phyloP scores from a whole-genome alignment of 768 basidiomycete species.

The Hericium rajendrae region DNA sequence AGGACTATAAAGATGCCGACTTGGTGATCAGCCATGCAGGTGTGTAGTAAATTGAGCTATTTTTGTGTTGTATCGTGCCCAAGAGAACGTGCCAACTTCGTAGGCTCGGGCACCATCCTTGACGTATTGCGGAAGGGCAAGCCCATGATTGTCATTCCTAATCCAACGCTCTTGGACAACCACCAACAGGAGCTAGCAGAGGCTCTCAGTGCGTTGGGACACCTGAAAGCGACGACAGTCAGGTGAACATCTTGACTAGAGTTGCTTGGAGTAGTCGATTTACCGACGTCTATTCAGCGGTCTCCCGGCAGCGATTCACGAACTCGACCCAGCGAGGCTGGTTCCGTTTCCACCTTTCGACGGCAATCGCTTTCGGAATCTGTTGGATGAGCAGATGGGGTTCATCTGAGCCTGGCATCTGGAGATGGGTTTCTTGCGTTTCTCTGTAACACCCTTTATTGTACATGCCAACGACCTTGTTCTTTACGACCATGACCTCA shows the following conservation, averaged over 20 bases:
- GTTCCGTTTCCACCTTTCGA: constrained; percentile 62
- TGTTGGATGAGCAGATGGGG: constrained; percentile 77
- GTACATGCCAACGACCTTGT: background rate
- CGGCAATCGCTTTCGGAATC: constrained; percentile 48
- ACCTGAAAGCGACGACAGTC: constrained; percentile 49
- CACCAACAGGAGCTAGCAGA: constrained; percentile 87
- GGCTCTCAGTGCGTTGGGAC: constrained; percentile 45
- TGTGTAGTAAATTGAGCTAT: constrained; percentile 26
- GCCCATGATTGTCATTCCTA: constrained; percentile 81
- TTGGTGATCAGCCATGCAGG: constrained; percentile 93
- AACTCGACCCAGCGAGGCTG: constrained; percentile 35
- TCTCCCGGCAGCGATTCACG: constrained; percentile 44
- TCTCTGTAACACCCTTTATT: background rate
- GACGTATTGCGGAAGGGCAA: constrained; percentile 72
- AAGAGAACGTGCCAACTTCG: background rate
- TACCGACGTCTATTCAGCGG: constrained; percentile 26
- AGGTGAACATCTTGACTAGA: constrained; percentile 35
- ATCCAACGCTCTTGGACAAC: constrained; percentile 80
- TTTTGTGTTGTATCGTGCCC: background rate
- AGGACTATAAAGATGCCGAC: constrained; percentile 56
- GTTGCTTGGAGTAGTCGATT: background rate
- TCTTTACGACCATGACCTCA: background rate
- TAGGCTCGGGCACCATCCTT: constrained; percentile 92
- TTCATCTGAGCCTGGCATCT: constrained; percentile 25
- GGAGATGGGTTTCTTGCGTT: background rate